phyloP scores from a whole-genome alignment of 345 rosid species.

The Salix brachista region DNA sequence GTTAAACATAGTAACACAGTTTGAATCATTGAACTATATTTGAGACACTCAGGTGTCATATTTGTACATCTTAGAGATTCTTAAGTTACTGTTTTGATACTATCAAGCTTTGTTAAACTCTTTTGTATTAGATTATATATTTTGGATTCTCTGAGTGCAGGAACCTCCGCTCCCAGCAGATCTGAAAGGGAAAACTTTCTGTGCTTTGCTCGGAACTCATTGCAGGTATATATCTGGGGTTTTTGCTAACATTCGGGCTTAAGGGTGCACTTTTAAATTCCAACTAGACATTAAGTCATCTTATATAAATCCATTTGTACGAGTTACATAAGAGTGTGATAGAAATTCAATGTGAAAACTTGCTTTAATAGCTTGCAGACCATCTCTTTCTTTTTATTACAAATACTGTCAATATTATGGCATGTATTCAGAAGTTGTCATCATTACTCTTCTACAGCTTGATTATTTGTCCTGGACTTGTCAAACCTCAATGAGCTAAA shows the following conservation, averaged over 20 bases:
- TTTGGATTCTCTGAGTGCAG: constrained; percentile 32
- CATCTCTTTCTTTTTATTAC: not conserved
- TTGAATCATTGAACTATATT: not conserved
- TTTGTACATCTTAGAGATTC: not conserved
- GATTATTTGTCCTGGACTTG: not conserved
- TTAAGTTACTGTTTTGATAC: constrained; percentile 3
- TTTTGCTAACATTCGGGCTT: not conserved
- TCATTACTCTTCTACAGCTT: not conserved
- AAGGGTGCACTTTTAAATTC: constrained; percentile 3
- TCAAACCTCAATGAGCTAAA: too few species aligned
- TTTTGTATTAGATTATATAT: not conserved
- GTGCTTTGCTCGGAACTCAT: constrained; percentile 79
- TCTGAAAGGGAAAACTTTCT: constrained; percentile 72
- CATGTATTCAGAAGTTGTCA: not conserved
- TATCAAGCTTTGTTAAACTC: not conserved
- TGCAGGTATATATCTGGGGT: constrained; percentile 48
- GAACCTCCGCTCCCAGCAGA: constrained; percentile 89
- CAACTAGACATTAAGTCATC: not conserved
- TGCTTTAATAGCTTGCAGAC: not conserved
- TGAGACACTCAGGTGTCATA: not conserved
- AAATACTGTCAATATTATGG: constrained; percentile 10
- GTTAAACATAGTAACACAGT: not conserved
- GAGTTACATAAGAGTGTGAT: not conserved
- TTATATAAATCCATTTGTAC: not conserved
- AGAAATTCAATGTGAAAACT: not conserved